phyloP scores from a whole-genome alignment of 2,329 filamentous ascomycete species.

The Penicillium sp. region DNA sequence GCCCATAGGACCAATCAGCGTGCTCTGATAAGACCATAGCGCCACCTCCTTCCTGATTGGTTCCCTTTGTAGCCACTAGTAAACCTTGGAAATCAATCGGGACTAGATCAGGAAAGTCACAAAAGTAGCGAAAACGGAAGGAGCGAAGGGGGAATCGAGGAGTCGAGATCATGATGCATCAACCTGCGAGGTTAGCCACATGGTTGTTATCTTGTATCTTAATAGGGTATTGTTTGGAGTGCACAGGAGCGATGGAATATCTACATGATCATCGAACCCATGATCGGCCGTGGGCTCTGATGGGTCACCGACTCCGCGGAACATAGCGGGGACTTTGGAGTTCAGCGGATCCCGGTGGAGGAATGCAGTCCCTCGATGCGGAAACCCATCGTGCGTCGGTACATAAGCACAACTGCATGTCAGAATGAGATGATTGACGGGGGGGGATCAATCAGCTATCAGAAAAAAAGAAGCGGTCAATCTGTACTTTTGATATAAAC shows the following conservation, averaged over 20 bases:
- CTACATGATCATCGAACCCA: not conserved
- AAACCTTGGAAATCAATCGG: constrained; percentile 4
- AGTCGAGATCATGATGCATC: not conserved
- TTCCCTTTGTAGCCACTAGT: constrained; percentile 1
- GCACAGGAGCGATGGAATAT: not conserved
- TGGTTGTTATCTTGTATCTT: not conserved
- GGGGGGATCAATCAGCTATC: not conserved
- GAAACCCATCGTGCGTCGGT: not conserved
- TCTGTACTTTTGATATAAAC: not conserved
- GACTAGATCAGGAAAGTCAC: not conserved
- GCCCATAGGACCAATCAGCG: constrained; percentile 9
- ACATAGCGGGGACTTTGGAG: not conserved
- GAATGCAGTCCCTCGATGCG: not conserved
- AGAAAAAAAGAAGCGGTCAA: not conserved
- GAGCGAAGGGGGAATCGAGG: not conserved
- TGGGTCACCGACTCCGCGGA: not conserved
- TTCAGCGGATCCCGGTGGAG: not conserved
- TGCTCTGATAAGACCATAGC: constrained; percentile 17
- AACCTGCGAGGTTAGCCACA: not conserved
- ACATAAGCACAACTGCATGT: not conserved
- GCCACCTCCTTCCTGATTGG: constrained; percentile 20
- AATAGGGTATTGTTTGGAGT: not conserved
- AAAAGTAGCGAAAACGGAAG: not conserved
- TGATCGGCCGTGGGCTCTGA: not conserved
- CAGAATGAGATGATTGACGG: not conserved